Evolutionary conservation across 306 rosid genomes (phyloP).

Genomic region (Inga leiocalycina): DNA sequence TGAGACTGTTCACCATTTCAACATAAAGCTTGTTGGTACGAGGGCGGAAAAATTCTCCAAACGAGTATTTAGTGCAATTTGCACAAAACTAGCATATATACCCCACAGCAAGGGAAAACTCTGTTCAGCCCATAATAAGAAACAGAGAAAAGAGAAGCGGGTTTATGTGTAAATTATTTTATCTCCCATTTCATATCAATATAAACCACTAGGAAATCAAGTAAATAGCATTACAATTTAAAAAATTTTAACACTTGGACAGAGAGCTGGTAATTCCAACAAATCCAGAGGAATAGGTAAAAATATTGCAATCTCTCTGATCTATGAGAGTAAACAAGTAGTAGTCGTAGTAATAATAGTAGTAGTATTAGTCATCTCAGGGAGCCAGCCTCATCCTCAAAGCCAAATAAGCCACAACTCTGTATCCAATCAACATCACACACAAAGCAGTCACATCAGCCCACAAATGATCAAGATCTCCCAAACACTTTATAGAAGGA

Average conservation of each 20-base stretch:
- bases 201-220: slow-evolving; percentile 28
- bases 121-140: background rate
- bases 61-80: background rate
- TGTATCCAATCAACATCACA: slow-evolving; percentile 76
- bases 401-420: slow-evolving; percentile 77
- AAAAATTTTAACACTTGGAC: slow-evolving; percentile 37
- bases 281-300: slow-evolving; percentile 12
- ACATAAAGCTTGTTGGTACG: too few relatives aligned
- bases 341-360: background rate
- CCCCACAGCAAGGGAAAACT: background rate
- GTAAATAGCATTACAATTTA: slow-evolving; percentile 29
- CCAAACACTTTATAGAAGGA: slow-evolving; percentile 64
- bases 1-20: too few relatives aligned
- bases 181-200: slow-evolving; percentile 36
- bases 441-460: slow-evolving; percentile 73
- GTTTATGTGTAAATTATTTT: slow-evolving; percentile 13
- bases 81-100: background rate
- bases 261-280: slow-evolving; percentile 6
- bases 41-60: background rate
- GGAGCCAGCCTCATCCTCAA: slow-evolving; percentile 64
- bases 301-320: slow-evolving; percentile 31
- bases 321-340: background rate
- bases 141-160: background rate
- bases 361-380: slow-evolving; percentile 34
- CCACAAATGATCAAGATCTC: slow-evolving; percentile 61